These are phyloP conservation scores for Coemansia sp. DNA, from an alignment of 192 early-diverging fungal species.

Conservation along the genomic window DNA sequence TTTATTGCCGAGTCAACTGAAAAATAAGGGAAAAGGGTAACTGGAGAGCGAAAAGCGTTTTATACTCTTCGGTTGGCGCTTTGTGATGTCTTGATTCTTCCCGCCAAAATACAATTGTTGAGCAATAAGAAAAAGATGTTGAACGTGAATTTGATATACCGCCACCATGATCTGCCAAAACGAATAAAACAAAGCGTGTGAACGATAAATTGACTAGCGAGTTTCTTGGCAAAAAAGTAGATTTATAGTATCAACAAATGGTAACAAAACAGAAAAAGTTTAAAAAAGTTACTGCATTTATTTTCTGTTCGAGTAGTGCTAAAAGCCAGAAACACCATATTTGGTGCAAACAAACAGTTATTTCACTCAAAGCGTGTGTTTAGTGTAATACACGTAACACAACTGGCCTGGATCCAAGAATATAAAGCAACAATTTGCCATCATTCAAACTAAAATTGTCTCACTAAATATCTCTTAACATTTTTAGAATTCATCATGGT, in stretches of 20 bases:
- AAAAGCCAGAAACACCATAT: no score
- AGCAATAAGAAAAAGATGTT: not conserved
- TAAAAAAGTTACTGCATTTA: no score
- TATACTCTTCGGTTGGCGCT: not conserved
- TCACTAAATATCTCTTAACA: not conserved
- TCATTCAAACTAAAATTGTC: not conserved
- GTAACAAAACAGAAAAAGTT: no score
- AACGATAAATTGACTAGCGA: not conserved
- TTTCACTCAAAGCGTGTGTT: no score
- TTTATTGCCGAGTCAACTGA: not conserved
- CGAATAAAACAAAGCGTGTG: not conserved
- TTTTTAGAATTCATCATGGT: slow-evolving; percentile 26
- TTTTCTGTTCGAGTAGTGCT: no score
- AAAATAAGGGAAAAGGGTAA: no score
- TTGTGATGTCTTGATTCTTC: not conserved
- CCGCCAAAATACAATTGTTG: not conserved
- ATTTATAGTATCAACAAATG: no score
- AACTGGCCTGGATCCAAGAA: not conserved
- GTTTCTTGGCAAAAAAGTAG: no score
- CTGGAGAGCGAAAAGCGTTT: no score
- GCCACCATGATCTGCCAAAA: not conserved
- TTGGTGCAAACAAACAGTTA: no score
- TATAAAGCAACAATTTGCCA: not conserved
- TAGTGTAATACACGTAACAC: no score
- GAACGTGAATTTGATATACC: not conserved